phyloP scores from a whole-genome alignment of 495 filamentous ascomycete species.

The Hyaloscypha finlandica region DNA sequence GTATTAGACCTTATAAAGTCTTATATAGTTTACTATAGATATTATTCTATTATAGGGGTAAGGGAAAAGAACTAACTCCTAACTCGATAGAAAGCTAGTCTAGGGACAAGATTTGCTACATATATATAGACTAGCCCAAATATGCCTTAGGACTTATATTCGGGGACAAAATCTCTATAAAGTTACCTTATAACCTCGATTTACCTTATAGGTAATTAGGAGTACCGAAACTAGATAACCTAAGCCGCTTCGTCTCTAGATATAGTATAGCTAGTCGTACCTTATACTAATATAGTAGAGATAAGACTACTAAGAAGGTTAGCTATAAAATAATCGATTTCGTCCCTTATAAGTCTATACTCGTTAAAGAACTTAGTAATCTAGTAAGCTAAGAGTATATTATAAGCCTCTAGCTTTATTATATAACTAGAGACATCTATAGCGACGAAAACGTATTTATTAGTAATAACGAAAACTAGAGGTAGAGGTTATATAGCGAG shows the following conservation, averaged over 20 bases:
- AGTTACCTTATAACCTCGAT: conserved; percentile 21
- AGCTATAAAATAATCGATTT: conserved; percentile 19
- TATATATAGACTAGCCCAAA: conserved; percentile 15
- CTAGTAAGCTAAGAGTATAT: conserved; percentile 24
- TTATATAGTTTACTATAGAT: conserved; percentile 28
- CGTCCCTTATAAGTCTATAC: conserved; percentile 20
- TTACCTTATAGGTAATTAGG: conserved; percentile 20
- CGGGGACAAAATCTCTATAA: conserved; percentile 20
- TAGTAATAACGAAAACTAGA: conserved; percentile 20
- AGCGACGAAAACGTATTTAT: conserved; percentile 18
- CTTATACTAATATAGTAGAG: conserved; percentile 21
- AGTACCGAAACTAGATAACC: conserved; percentile 22
- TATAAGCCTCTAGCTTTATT: conserved; percentile 21
- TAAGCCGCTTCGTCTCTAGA: conserved; percentile 18
- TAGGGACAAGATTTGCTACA: conserved; percentile 15
- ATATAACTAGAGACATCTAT: conserved; percentile 22
- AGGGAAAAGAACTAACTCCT: conserved; percentile 16
- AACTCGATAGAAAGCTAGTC: conserved; percentile 18
- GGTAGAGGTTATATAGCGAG: conserved; percentile 15
- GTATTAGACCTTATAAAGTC: conserved; percentile 32
- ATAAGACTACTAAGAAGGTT: conserved; percentile 22
- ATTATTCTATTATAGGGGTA: conserved; percentile 9
- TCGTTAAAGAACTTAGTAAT: conserved; percentile 22
- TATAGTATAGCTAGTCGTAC: conserved; percentile 24
- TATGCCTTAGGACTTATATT: conserved; percentile 13